phyloP scores from a whole-genome alignment of 2,329 filamentous ascomycete species.

The Trichoderma sp. region DNA sequence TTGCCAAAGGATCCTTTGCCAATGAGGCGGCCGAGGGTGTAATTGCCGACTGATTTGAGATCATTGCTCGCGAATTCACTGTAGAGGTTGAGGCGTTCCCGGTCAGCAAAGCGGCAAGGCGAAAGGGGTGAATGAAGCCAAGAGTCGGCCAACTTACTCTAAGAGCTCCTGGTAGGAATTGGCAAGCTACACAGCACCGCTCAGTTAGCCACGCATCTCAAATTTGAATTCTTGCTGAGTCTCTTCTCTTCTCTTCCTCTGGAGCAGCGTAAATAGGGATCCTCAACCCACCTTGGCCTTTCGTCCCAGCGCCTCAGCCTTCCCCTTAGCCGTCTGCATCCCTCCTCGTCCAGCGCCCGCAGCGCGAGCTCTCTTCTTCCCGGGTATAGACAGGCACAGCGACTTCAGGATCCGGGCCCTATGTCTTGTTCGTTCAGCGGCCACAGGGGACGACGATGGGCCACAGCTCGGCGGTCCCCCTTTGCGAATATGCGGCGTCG shows the following conservation, averaged over 20 bases:
- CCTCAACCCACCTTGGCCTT: slow-evolving; percentile 60
- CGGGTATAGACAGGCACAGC: not conserved
- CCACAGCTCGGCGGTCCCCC: slow-evolving; percentile 3
- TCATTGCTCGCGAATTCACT: slow-evolving; percentile 95
- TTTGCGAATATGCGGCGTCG: slow-evolving; percentile 18
- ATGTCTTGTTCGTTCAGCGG: not conserved
- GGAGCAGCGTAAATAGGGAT: not conserved
- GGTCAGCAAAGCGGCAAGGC: slow-evolving; percentile 19
- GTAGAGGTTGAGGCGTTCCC: slow-evolving; percentile 25
- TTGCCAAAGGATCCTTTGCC: slow-evolving; percentile 98
- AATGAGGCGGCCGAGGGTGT: slow-evolving; percentile 86
- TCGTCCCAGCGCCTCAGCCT: slow-evolving; percentile 61
- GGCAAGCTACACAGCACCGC: slow-evolving; percentile 69
- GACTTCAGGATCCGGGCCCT: slow-evolving; percentile 8
- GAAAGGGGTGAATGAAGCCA: not conserved
- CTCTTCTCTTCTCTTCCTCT: not conserved
- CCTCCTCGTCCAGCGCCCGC: slow-evolving; percentile 41
- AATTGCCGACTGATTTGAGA: slow-evolving; percentile 91
- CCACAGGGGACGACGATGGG: slow-evolving; percentile 12
- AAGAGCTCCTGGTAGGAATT: slow-evolving; percentile 96
- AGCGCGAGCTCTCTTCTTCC: slow-evolving; percentile 20
- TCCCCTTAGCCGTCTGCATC: slow-evolving; percentile 60
- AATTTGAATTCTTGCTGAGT: not conserved
- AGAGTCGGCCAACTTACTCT: slow-evolving; percentile 65
- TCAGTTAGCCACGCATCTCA: not conserved